Evolutionary conservation across 768 basidiomycete species (phyloP), one percentile per base, ranked within the genome.

Genomic region (Tulasnella sp.): DNA sequence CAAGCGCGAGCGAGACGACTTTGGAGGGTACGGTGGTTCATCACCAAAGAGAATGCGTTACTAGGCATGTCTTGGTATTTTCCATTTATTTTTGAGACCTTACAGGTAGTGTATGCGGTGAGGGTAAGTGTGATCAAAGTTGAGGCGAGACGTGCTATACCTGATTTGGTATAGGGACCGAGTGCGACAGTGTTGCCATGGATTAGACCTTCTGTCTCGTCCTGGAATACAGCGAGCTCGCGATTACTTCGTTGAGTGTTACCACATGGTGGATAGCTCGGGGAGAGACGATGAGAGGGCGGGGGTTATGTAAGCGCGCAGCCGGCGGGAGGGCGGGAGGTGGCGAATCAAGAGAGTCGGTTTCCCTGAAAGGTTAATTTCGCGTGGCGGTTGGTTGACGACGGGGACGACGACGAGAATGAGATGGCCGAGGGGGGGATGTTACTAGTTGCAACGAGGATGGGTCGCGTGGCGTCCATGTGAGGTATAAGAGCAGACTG

Each of bases 21-120:
- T 83, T 66, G 70, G 65, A 55, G 73, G 72, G 37, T 66, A 70
- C 46, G 70, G 69, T 55, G 78, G 60, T 31, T 76, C 82, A 52
- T 81, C 82, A 72, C 63, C 65, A 32, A 90, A 90, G 71, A 83
- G 87, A 66, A 81, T 83, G 65, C 79, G 87, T 31, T 61, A 61
- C 41, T 61, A 51, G 41, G 37, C 36, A 31, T 57, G 27, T 58
- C 19, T 49, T 49, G 57, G 57, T 36, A 34, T n/a, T n/a, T n/a
- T n/a, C n/a, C n/a, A n/a, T n/a, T n/a, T n/a, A n/a, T n/a, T n/a
- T n/a, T n/a, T n/a, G n/a, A n/a, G n/a, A n/a, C n/a, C n/a, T n/a
- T n/a, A n/a, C n/a, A n/a, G n/a, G n/a, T n/a, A n/a, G n/a, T n/a
- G n/a, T n/a, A n/a, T n/a, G n/a, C n/a, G n/a, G n/a, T n/a, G n/a